Evolutionary conservation across 768 basidiomycete genomes (phyloP).

Genomic region (Collybia sordida): DNA sequence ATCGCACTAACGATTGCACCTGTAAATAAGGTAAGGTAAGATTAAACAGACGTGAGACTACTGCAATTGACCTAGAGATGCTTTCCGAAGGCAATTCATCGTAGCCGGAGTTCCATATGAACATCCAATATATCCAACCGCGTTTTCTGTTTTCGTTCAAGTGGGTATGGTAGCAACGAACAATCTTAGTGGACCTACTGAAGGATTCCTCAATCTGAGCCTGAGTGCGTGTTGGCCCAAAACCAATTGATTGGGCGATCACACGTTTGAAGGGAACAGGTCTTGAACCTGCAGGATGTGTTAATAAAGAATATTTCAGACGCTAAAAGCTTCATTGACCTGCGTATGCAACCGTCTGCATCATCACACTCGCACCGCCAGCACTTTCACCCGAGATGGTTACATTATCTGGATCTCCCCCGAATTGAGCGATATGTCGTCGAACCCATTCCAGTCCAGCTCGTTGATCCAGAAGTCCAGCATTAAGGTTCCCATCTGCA

Average conservation of each 20-base stretch:
- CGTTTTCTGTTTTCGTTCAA: constrained; percentile 19
- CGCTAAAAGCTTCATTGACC: constrained; percentile 16
- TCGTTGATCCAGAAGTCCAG: constrained; percentile 41
- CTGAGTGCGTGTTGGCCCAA: constrained; percentile 31
- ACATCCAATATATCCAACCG: constrained; percentile 28
- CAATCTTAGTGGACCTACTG: constrained; percentile 21
- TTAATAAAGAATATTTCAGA: neutral
- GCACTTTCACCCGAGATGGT: constrained; percentile 39
- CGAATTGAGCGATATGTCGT: constrained; percentile 33
- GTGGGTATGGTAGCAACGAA: neutral
- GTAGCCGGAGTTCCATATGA: constrained; percentile 22
- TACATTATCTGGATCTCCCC: constrained; percentile 29
- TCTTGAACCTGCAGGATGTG: constrained; percentile 22
- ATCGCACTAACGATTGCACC: constrained; percentile 38
- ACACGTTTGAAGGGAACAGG: constrained; percentile 37
- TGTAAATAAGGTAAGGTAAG: constrained; percentile 5
- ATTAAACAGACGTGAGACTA: too few relatives aligned
- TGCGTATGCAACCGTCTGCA: constrained; percentile 44
- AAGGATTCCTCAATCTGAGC: constrained; percentile 28
- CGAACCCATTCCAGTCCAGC: constrained; percentile 40
- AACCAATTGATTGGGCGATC: constrained; percentile 44
- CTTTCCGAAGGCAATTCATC: constrained; percentile 34
- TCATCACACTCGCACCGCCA: constrained; percentile 42
- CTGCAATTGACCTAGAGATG: constrained; percentile 27
- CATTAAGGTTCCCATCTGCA: constrained; percentile 39